Conservation (phyloP, 768 basidiomycete species). For the Holtermannia corniformis region DNA sequence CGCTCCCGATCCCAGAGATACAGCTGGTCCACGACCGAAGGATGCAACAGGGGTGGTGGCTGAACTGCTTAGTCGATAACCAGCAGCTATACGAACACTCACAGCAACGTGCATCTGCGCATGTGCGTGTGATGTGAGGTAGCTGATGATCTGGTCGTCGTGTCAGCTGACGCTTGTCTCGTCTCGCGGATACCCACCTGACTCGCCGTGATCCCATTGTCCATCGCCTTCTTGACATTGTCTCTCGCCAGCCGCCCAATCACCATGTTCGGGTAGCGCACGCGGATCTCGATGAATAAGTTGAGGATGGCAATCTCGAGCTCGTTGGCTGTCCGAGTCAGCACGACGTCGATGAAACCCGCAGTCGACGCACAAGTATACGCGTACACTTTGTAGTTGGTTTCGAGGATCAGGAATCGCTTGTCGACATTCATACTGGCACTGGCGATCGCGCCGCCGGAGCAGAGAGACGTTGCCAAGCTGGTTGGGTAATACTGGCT, state of each 20-base stretch:
- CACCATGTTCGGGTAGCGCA: constrained; percentile 93
- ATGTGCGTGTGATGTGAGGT: constrained; percentile 87
- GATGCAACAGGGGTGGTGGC: constrained; percentile 66
- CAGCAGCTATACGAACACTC: constrained; percentile 26
- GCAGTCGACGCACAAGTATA: constrained; percentile 64
- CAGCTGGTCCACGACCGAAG: constrained; percentile 96
- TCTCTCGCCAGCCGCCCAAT: constrained; percentile 91
- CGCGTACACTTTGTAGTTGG: constrained; percentile 95
- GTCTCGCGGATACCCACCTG: constrained; percentile 52
- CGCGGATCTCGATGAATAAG: constrained; percentile 82
- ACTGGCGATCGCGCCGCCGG: constrained; percentile 73
- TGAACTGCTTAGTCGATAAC: not conserved
- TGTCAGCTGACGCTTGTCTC: constrained; percentile 1
- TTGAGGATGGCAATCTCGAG: constrained; percentile 92
- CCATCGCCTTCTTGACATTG: constrained; percentile 85
- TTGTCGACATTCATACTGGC: constrained; percentile 46
- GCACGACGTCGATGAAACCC: not conserved
- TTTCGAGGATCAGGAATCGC: constrained; percentile 93
- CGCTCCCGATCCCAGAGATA: constrained; percentile 94
- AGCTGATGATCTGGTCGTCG: constrained; percentile 72
- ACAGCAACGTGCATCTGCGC: constrained; percentile 96
- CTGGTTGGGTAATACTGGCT: constrained; percentile 86
- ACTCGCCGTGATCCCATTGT: constrained; percentile 90
- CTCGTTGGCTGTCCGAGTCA: constrained; percentile 65
- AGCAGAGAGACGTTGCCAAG: constrained; percentile 86